Conservation (phyloP, 352 stramenopile genomes). For the Pythium folliculosum region DNA sequence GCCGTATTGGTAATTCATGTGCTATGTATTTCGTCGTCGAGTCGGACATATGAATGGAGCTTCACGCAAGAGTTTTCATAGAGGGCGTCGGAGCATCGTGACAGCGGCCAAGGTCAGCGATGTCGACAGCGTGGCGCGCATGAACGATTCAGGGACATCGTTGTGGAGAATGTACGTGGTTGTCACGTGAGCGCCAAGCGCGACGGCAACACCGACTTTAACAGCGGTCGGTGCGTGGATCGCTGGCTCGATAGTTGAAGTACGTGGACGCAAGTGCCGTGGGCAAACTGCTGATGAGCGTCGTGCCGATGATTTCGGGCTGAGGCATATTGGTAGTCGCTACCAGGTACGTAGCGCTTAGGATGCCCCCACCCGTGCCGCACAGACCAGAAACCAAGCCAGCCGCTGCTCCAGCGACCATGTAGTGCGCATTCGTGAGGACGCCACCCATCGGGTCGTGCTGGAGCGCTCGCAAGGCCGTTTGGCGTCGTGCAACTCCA, state of each 20-base stretch:
- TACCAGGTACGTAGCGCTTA: constrained; percentile 84
- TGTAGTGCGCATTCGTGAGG: constrained; percentile 41
- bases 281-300: constrained; percentile 76
- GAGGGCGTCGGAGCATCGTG: constrained; percentile 71
- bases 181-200: constrained; percentile 63
- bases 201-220: constrained; percentile 60
- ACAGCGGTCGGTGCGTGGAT: constrained; percentile 71
- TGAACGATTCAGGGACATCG: constrained; percentile 58
- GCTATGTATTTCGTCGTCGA: neutral
- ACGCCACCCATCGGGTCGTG: constrained; percentile 40
- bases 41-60: too few relatives aligned
- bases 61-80: neutral
- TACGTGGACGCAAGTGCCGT: constrained; percentile 67
- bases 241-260: constrained; percentile 70
- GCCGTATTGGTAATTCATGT: neutral
- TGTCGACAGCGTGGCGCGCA: constrained; percentile 63
- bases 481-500: too few relatives aligned
- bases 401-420: constrained; percentile 59
- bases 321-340: constrained; percentile 83
- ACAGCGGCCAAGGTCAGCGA: constrained; percentile 68
- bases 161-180: constrained; percentile 83
- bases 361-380: constrained; percentile 75
- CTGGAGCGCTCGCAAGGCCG: too few relatives aligned
- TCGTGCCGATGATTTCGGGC: constrained; percentile 77
- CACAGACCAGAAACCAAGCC: constrained; percentile 83